phyloP scores from a whole-genome alignment of 1,284 basidiomycete genomes.

The Meripilus lineatus region DNA sequence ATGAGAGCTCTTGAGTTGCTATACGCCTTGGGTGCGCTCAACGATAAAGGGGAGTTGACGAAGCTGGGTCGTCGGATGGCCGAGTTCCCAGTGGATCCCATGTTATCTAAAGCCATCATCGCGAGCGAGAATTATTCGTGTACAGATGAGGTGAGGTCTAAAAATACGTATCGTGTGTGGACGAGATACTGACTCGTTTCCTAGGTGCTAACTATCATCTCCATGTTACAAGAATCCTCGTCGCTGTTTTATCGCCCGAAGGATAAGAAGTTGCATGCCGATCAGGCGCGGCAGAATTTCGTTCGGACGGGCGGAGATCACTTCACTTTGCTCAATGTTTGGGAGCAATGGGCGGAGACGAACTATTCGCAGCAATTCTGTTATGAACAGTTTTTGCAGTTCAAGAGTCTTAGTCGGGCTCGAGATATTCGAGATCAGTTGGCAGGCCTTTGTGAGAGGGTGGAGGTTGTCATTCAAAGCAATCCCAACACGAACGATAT shows the following conservation, averaged over 20 bases:
- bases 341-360: conserved; percentile 98
- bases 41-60: conserved; percentile 94
- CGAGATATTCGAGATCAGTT: conserved; percentile 97
- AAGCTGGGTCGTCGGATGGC: conserved; percentile 97
- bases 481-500: conserved; percentile 92
- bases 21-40: conserved; percentile 94
- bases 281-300: conserved; percentile 96
- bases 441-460: conserved; percentile 91
- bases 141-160: conserved; percentile 80
- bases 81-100: conserved; percentile 98
- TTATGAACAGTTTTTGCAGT: conserved; percentile 96
- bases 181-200: neutral
- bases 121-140: conserved; percentile 93
- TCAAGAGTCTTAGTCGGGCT: conserved; percentile 91
- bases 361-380: conserved; percentile 94
- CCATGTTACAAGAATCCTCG: conserved; percentile 95
- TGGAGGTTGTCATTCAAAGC: conserved; percentile 86
- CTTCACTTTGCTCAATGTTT: conserved; percentile 95
- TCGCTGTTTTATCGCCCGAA: conserved; percentile 97
- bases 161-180: neutral
- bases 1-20: conserved; percentile 92
- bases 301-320: conserved; percentile 95
- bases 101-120: conserved; percentile 95
- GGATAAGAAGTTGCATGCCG: conserved; percentile 94
- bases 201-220: conserved; percentile 91